phyloP scores from a whole-genome alignment of 495 filamentous ascomycete species.

The Amphirosellinia nigrospora region DNA sequence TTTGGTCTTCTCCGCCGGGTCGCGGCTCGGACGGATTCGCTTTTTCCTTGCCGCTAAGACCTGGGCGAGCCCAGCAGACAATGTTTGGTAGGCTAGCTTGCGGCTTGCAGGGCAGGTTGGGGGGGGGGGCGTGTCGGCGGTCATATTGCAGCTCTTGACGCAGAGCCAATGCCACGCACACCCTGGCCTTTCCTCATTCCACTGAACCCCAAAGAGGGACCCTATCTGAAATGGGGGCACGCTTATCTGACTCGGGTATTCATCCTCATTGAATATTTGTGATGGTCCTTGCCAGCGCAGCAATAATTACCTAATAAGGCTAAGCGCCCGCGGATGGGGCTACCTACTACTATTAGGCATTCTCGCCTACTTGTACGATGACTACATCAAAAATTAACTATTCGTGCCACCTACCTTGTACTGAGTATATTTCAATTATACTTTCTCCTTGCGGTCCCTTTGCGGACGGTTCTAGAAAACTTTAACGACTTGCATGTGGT shows the following conservation, averaged over 20 bases:
- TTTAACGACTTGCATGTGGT: background rate
- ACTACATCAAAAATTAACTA: constrained; percentile 3
- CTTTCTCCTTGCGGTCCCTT: background rate
- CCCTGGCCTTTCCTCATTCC: constrained; percentile 26
- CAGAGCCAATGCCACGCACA: constrained; percentile 26
- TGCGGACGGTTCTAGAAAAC: background rate
- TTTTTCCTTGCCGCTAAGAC: constrained; percentile 40
- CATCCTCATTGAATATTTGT: constrained; percentile 31
- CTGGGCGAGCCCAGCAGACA: constrained; percentile 38
- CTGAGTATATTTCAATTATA: background rate
- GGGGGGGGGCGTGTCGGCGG: constrained; percentile 35
- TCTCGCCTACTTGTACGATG: constrained; percentile 12
- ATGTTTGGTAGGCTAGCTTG: constrained; percentile 38
- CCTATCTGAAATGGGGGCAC: constrained; percentile 36
- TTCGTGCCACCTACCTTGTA: background rate
- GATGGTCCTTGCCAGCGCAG: constrained; percentile 25
- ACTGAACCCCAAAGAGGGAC: constrained; percentile 28
- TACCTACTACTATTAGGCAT: too few species aligned
- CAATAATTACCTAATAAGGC: constrained; percentile 35
- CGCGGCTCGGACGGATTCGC: constrained; percentile 47
- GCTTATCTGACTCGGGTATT: constrained; percentile 45
- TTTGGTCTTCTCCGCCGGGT: constrained; percentile 44
- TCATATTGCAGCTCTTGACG: constrained; percentile 41
- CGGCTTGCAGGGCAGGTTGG: constrained; percentile 35
- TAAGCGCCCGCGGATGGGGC: constrained; percentile 23